A percentile compares a stretch with the other conserved stretches of the same genome.
phyloP scores from a whole-genome alignment of 306 rosid genomes.

The Cicer pinnatifidum region DNA sequence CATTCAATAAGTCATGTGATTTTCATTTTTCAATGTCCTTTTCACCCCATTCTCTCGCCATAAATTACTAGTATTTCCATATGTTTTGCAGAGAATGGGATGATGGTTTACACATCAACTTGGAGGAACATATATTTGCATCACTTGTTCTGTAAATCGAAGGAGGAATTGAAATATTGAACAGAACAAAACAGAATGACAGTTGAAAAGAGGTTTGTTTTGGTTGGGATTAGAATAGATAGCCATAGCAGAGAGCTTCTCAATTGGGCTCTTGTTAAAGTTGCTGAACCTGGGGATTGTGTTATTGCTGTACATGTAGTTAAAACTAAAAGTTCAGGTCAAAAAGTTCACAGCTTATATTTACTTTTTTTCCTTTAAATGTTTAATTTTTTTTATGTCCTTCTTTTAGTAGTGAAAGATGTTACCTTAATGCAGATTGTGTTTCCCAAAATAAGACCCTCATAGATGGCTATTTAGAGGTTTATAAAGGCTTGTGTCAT shows the following conservation, averaged over 20 bases:
- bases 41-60: neutral
- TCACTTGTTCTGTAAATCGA: constrained; percentile 31
- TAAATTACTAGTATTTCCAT: constrained; percentile 23
- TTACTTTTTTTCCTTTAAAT: neutral
- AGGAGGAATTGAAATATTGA: constrained; percentile 41
- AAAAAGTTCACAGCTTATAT: neutral
- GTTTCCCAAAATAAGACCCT: constrained; percentile 53
- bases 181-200: constrained; percentile 53
- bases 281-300: constrained; percentile 82
- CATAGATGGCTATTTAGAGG: constrained; percentile 71
- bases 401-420: neutral
- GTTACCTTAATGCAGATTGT: constrained; percentile 51
- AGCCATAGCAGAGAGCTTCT: constrained; percentile 66
- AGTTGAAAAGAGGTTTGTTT: constrained; percentile 58
- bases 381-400: neutral
- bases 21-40: constrained; percentile 32
- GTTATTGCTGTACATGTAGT: constrained; percentile 79
- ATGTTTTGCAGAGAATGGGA: constrained; percentile 54
- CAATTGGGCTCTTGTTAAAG: constrained; percentile 84
- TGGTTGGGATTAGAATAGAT: constrained; percentile 80
- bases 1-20: constrained; percentile 40
- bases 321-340: constrained; percentile 69
- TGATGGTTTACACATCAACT: constrained; percentile 29
- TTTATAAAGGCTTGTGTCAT: constrained; percentile 67
- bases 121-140: constrained; percentile 27